Base-by-base conservation (phyloP, 805 yeast genomes). In the Tetrapisispora namnaoensis region DNA sequence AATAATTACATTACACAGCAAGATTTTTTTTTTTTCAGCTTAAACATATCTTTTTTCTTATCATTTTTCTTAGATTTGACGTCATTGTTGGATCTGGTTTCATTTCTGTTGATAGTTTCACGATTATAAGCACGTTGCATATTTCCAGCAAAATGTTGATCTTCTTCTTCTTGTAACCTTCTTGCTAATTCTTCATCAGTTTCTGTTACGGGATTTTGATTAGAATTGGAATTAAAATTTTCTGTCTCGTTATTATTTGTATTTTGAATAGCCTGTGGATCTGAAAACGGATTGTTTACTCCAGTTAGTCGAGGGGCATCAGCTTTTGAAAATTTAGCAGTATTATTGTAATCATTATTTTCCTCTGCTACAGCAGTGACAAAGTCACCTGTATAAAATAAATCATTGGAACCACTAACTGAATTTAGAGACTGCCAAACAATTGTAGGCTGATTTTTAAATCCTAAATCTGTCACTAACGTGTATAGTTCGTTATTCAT, bases 341-440 rank as follows among this genome's bases (percentile, higher is more conserved):
- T 40, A 38, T 11, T 13, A 17, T 9, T 7, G 13, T 4, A 16
- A 11, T 17, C 6, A 16, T 38, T 20, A 20, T 41, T 16, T 16
- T 44, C 42, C 3, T 53, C 54, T 28, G 54, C 48, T 36, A 53
- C 53, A 1, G 72, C 60, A 1, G 82, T 82, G 8, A 71, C 62
- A 54, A 86, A 86, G 18, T 70, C 73, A 1, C 93, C 95, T 14
- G 78, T 77, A 62, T 78, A 80, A 56, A 82, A 86, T 27, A 72
- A 69, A 58, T 86, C 95, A n/a, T 78, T 79, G 1, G 71, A 66
- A 0, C 96, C 96, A 41, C 74, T 73, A 2, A 80, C 74, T 2
- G 86, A 77, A 44, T 74, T 75, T 39, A 91, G 67, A 1, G 85
- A 77, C 61, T 86, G 90, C 98, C 98, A 91, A 8, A 87, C 86